These are phyloP conservation scores for Phialophora verrucosa DNA, from an alignment of 2,329 filamentous ascomycete species.

Conservation along the genomic window DNA sequence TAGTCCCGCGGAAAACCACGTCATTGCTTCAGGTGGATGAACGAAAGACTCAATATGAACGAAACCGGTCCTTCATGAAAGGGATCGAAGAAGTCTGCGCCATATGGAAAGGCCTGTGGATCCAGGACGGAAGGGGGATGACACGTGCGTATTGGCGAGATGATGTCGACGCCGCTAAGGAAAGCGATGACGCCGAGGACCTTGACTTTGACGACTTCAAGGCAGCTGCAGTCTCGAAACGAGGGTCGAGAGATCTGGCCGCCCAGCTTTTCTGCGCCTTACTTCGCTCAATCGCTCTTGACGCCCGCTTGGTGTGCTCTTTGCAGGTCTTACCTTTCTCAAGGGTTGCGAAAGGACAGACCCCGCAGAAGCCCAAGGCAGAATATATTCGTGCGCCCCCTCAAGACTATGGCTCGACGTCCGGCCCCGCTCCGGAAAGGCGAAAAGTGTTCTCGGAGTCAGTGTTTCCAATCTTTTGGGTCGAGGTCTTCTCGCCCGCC, in stretches of 20 bases:
- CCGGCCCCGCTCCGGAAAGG: slow-evolving; percentile 15
- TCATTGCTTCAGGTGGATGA: slow-evolving; percentile 71
- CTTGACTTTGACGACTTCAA: slow-evolving; percentile 76
- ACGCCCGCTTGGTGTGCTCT: slow-evolving; percentile 85
- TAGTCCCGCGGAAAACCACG: slow-evolving; percentile 70
- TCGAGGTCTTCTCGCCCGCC: slow-evolving; percentile 84
- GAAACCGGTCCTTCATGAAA: slow-evolving; percentile 67
- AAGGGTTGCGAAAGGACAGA: slow-evolving; percentile 51
- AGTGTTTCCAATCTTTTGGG: slow-evolving; percentile 85
- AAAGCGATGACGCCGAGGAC: slow-evolving; percentile 70
- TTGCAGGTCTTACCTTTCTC: slow-evolving; percentile 79
- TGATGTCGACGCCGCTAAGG: slow-evolving; percentile 63
- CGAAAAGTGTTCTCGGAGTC: slow-evolving; percentile 61
- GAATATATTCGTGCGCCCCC: slow-evolving; percentile 44
- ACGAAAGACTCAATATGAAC: slow-evolving; percentile 69
- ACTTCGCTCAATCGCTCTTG: slow-evolving; percentile 79
- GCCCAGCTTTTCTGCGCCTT: slow-evolving; percentile 90
- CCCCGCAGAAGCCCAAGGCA: slow-evolving; percentile 49
- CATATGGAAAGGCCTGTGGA: slow-evolving; percentile 57
- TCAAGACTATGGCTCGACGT: slow-evolving; percentile 32
- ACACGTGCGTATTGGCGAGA: slow-evolving; percentile 77
- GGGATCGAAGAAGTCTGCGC: slow-evolving; percentile 64
- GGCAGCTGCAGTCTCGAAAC: slow-evolving; percentile 68
- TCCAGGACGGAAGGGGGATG: slow-evolving; percentile 72
- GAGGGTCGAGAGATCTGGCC: slow-evolving; percentile 86